phyloP scores from a whole-genome alignment of 805 yeast species.

The Clavispora vitiphila region DNA sequence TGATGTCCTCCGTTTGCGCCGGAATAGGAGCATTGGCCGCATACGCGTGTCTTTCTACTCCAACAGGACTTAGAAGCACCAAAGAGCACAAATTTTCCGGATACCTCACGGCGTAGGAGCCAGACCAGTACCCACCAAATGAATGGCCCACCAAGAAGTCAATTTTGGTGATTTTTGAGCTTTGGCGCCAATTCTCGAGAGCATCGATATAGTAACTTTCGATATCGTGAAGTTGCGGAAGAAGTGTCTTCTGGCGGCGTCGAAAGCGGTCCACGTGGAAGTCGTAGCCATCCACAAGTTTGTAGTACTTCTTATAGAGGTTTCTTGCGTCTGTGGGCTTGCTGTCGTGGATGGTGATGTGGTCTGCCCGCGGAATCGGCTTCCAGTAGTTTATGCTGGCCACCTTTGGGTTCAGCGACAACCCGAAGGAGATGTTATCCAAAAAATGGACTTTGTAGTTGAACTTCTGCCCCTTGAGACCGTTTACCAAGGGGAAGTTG shows the following conservation, averaged over 20 bases:
- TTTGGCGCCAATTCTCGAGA: slow-evolving; percentile 60
- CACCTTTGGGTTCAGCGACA: slow-evolving; percentile 43
- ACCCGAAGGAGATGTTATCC: slow-evolving; percentile 48
- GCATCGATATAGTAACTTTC: slow-evolving; percentile 55
- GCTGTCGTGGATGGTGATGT: slow-evolving; percentile 23
- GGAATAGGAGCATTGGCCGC: slow-evolving; percentile 45
- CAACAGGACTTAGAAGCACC: slow-evolving; percentile 69
- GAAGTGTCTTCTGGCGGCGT: slow-evolving; percentile 30
- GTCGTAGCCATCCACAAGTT: slow-evolving; percentile 32
- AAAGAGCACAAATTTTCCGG: slow-evolving; percentile 52
- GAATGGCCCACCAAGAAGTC: slow-evolving; percentile 71
- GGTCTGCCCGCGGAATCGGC: slow-evolving; percentile 17
- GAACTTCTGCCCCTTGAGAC: slow-evolving; percentile 21
- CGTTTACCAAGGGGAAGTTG: slow-evolving; percentile 40
- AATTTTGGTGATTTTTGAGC: slow-evolving; percentile 45
- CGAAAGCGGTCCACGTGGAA: slow-evolving; percentile 22
- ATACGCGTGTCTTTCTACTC: slow-evolving; percentile 65
- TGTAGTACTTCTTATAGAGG: slow-evolving; percentile 35
- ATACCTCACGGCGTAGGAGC: slow-evolving; percentile 55
- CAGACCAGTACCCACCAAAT: slow-evolving; percentile 70
- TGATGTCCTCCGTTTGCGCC: slow-evolving; percentile 9
- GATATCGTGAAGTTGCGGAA: slow-evolving; percentile 37
- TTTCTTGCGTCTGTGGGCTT: slow-evolving; percentile 24
- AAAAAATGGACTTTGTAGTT: slow-evolving; percentile 46
- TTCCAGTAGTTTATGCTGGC: slow-evolving; percentile 10